Base-by-base conservation (phyloP, 768 basidiomycete species). In the Lentinus tigrinus region DNA sequence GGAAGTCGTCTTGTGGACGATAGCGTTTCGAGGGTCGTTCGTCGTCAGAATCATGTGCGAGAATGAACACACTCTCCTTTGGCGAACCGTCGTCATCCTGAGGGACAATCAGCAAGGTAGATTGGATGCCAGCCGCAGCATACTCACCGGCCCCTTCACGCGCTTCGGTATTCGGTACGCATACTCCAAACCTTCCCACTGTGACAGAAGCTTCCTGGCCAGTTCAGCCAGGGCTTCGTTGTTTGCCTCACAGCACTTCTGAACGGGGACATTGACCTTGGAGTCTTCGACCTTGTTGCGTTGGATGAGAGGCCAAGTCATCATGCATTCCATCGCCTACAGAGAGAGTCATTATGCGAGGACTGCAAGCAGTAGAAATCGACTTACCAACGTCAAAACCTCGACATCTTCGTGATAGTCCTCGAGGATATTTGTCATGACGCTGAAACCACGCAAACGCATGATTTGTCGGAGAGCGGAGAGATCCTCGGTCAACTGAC, bases 271-370 rank as follows among this genome's bases (percentile, higher is more conserved):
- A 56, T 84, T 82, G 51, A 75, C 65, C 63, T 83, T 84, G 17
- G 85, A 84, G 62, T 95, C 93, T 57, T 95, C 91, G 27, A 98
- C 86, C 73, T 98, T 98, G 77, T 97, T 98, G 54, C 90, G 82
- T 42, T 87, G 85, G 49, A 90, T 77, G 36, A 97, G 74, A 0
- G 92, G 91, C 95, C 95, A 98, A 8, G 75, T 78, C 51, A 73
- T 67, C 81, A 92, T 85, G 66, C 84, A 85, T 63, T 85, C 78
- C 55, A 92, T 73, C 5, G 84, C 76, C 88, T 90, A 63, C 23
- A 47, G 6, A 38, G 28, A 36, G 53, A 11, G 16, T 31, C 21
- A 17, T 7, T 28, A 63, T 23, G 50, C 34, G 6, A 26, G 47
- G 26, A 10, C 3, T 34, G 13, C 39, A 1, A 16, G 39, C 26